These are phyloP conservation scores for Penicillium brasilianum DNA, from an alignment of 2,329 filamentous ascomycete genomes.

Conservation along the genomic window DNA sequence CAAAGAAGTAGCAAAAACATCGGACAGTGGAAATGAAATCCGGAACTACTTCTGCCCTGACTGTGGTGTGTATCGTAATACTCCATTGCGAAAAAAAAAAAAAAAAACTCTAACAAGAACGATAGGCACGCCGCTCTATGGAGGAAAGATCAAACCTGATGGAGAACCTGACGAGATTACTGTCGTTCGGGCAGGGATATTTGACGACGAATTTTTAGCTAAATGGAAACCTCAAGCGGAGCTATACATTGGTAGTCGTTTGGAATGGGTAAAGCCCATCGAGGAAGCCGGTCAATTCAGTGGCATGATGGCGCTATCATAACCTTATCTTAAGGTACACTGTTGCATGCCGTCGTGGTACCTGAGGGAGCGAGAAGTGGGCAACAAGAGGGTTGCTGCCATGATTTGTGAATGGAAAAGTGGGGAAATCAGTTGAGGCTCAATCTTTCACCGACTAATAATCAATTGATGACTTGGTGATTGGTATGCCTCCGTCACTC, in stretches of 20 bases:
- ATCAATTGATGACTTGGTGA: no score
- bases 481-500: no score
- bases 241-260: conserved; percentile 35
- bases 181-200: conserved; percentile 44
- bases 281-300: conserved; percentile 35
- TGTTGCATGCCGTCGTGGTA: no score
- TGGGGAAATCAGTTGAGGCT: not conserved
- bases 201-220: conserved; percentile 41
- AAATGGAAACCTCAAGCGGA: conserved; percentile 37
- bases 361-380: no score
- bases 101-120: conserved; percentile 11
- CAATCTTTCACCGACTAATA: no score
- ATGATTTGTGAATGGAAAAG: not conserved
- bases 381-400: no score
- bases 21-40: conserved; percentile 45
- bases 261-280: conserved; percentile 31
- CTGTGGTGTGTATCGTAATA: conserved; percentile 38
- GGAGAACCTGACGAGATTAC: conserved; percentile 30
- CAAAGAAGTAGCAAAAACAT: conserved; percentile 41
- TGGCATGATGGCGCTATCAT: conserved; percentile 30
- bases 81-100: not conserved
- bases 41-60: conserved; percentile 45
- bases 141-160: conserved; percentile 27
- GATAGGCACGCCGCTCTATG: conserved; percentile 38
- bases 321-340: no score